These are phyloP conservation scores for Misopates orontium DNA, from an alignment of 257 asterid genomes.

Conservation along the genomic window DNA sequence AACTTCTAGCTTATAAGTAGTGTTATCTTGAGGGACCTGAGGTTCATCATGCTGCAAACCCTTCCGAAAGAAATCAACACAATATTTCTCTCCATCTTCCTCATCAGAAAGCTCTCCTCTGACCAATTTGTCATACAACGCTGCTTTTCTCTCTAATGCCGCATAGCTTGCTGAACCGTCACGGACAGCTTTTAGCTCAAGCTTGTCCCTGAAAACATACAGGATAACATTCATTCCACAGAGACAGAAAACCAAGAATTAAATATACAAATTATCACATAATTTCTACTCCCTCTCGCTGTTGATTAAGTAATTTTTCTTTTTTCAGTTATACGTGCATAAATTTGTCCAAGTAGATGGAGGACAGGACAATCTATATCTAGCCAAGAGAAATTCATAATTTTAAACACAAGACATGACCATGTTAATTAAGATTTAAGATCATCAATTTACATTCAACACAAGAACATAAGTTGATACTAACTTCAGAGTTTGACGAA, in stretches of 20 bases:
- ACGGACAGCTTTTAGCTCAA: slow-evolving; percentile 83
- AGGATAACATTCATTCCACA: neutral
- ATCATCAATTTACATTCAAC: no score
- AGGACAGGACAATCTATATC: no score
- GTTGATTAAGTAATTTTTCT: no score
- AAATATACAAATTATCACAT: no score
- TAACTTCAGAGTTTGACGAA: no score
- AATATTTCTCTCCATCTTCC: slow-evolving; percentile 88
- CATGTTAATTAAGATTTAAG: no score
- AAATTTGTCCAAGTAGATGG: no score
- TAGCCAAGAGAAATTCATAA: no score
- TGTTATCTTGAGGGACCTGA: slow-evolving; percentile 34
- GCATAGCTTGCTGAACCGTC: slow-evolving; percentile 94
- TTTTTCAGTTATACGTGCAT: no score
- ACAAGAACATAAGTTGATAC: no score
- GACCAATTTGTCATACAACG: slow-evolving; percentile 68
- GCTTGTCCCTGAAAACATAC: slow-evolving; percentile 69
- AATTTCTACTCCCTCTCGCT: no score
- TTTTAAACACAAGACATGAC: no score
- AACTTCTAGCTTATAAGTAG: slow-evolving; percentile 34
- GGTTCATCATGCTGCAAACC: slow-evolving; percentile 51
- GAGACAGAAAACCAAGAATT: neutral
- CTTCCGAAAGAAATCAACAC: slow-evolving; percentile 92
- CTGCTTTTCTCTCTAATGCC: slow-evolving; percentile 91
- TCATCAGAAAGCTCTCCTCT: slow-evolving; percentile 90